Conservation (phyloP, 2,329 filamentous ascomycete genomes). For the Colletotrichum sp. region DNA sequence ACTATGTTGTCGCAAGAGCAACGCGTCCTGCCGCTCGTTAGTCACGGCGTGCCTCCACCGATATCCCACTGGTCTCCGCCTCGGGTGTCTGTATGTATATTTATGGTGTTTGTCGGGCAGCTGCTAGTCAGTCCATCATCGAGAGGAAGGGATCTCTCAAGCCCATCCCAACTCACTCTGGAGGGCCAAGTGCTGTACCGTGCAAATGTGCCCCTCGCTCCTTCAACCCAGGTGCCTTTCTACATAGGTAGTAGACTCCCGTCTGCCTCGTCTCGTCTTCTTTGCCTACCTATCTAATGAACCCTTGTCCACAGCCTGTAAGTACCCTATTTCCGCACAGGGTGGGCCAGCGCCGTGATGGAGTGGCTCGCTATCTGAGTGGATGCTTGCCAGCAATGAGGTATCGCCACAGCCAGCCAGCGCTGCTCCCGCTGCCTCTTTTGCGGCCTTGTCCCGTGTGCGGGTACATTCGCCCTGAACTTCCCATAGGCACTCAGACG, state of each 20-base stretch:
- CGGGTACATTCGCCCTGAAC: not conserved
- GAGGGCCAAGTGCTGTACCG: not conserved
- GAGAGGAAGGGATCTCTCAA: not conserved
- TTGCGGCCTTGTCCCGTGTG: not conserved
- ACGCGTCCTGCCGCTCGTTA: constrained; percentile 12
- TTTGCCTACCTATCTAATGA: not conserved
- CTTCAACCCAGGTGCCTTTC: not conserved
- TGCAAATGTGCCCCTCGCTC: not conserved
- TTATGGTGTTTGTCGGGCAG: not conserved
- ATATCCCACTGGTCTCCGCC: not conserved
- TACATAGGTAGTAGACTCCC: no score
- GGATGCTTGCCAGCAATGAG: not conserved
- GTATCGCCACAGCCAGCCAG: not conserved
- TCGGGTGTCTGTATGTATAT: not conserved
- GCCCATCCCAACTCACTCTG: not conserved
- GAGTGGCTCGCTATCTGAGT: not conserved
- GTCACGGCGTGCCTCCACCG: constrained; percentile 9
- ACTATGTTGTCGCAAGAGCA: constrained; percentile 12
- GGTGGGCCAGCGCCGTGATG: not conserved
- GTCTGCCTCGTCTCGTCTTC: constrained; percentile 3
- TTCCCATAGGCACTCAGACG: not conserved
- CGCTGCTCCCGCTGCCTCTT: not conserved
- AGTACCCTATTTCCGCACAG: constrained; percentile 1
- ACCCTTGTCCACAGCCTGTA: constrained; percentile 1
- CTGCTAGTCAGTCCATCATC: not conserved